Conservation (phyloP, 1,284 basidiomycete genomes). For the Leccinum griseonigrum region DNA sequence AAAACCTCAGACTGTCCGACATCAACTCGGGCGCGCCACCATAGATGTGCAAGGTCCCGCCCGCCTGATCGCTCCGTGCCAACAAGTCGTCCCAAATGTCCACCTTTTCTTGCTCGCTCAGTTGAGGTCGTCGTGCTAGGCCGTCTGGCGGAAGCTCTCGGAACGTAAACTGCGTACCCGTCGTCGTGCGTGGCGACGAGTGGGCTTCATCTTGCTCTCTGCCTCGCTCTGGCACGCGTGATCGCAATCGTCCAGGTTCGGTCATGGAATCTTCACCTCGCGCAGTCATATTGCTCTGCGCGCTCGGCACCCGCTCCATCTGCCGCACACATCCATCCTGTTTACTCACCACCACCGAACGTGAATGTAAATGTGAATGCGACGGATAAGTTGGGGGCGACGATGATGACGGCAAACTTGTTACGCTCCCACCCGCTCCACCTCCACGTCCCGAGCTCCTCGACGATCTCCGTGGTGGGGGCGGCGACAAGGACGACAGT, state of each 20-base stretch:
- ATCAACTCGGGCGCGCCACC: constrained; percentile 34
- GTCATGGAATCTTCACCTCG: constrained; percentile 1
- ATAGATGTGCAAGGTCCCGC: constrained; percentile 63
- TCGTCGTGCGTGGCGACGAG: no score
- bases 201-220: no score
- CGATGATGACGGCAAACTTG: constrained; percentile 4
- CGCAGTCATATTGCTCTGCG: constrained; percentile 33
- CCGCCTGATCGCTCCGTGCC: constrained; percentile 59
- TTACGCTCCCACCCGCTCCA: background rate
- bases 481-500: background rate
- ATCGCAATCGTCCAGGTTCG: no score
- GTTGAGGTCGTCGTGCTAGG: constrained; percentile 31
- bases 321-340: constrained; percentile 12
- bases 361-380: background rate
- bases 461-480: constrained; percentile 26
- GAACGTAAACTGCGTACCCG: constrained; percentile 42
- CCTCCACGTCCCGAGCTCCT: constrained; percentile 10
- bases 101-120: constrained; percentile 66
- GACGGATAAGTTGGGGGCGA: no score
- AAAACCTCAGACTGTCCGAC: constrained; percentile 45
- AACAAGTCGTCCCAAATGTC: constrained; percentile 68
- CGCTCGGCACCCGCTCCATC: constrained; percentile 23
- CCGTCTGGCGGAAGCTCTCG: constrained; percentile 39
- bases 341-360: constrained; percentile 5
- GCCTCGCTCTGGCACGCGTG: no score